Evolutionary conservation across 139 green algal species (phyloP).

Genomic region (Dunaliella sp.): DNA sequence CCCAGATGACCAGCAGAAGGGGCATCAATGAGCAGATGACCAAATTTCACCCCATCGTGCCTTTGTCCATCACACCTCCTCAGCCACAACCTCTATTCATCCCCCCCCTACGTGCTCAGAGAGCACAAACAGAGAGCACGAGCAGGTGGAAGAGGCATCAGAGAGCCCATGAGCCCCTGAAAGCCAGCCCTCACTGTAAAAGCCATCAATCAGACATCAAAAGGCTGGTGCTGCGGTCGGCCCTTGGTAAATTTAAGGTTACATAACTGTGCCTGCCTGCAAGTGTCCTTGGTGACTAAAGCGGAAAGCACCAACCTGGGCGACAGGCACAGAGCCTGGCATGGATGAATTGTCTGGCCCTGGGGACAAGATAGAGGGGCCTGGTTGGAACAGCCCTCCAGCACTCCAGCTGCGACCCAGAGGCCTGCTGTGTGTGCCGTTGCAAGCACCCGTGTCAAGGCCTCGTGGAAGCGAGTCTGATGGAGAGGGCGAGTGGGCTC

Average conservation of each 20-base stretch:
- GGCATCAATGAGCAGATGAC: not conserved
- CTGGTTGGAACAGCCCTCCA: not conserved
- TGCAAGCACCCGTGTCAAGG: too few species aligned
- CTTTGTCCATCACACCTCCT: not conserved
- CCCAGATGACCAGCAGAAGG: not conserved
- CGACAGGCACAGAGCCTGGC: conserved; percentile 1
- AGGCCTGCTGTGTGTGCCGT: too few species aligned
- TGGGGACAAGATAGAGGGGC: not conserved
- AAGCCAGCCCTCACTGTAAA: too few species aligned
- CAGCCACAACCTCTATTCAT: not conserved
- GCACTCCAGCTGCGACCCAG: not conserved
- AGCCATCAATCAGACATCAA: not conserved
- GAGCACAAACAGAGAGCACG: not conserved
- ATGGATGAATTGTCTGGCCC: not conserved
- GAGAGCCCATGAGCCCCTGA: too few species aligned
- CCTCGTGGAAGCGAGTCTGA: too few species aligned
- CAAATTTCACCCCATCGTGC: not conserved
- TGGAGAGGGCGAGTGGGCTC: not conserved
- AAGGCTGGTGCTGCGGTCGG: too few species aligned
- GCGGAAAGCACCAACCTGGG: not conserved
- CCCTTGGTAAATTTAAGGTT: too few species aligned
- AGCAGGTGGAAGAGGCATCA: too few species aligned
- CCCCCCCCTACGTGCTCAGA: not conserved
- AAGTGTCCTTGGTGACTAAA: too few species aligned
- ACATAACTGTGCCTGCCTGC: too few species aligned